Evolutionary conservation across 2,329 filamentous ascomycete genomes (phyloP), one percentile per base, ranked within the genome.

Genomic region (Bipolaris gigantea): DNA sequence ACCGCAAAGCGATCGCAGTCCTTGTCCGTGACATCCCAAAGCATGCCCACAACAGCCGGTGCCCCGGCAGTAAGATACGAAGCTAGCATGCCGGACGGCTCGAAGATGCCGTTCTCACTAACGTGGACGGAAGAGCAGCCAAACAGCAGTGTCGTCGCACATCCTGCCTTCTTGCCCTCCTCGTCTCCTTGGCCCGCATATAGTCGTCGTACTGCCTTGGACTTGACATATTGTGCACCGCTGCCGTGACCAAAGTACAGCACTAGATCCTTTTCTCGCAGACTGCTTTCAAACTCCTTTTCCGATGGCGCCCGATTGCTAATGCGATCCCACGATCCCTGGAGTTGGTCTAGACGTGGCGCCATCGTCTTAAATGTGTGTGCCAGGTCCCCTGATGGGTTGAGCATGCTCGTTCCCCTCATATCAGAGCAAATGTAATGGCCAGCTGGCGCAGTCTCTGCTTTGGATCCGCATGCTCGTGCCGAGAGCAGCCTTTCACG

Each of bases 1-100:
- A 88, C 85, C 0, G 92, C 89, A 73, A 96, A 96, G 16, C 92
- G 89, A 77, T 99, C 95, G 72, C 97, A 96, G 73, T 99, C 94
- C 67, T 90, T 90, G 73, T 99, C 94, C 9, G 94, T 99, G 45
- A 99, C 94, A 74, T 99, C 94, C 94, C 94, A 99, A 34, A 99
- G 80, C 15, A 92, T 97, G 41, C 92, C 94, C 2, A 97, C 86
- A 9, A 97, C 85, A 0, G 93, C 92, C 3, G 91, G 92, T 63
- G 70, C 78, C 64, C 74, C 93, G 0, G 92, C 92, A 63, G 93
- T 86, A 76, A 99, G 86, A 76, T 97, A 97, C 65, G 92, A 92
- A 77, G 92, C 86, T 21, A 94, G 89, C 51, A 93, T 91, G 1
- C 94, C 93, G 64, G 89, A 88, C n/a, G 89, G 87, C 73, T 97